Percentiles rank a stretch among this genome's conserved stretches.
These are phyloP conservation scores for Vitis rupestris DNA, from an alignment of 164 flowering plant species.

Conservation along the genomic window DNA sequence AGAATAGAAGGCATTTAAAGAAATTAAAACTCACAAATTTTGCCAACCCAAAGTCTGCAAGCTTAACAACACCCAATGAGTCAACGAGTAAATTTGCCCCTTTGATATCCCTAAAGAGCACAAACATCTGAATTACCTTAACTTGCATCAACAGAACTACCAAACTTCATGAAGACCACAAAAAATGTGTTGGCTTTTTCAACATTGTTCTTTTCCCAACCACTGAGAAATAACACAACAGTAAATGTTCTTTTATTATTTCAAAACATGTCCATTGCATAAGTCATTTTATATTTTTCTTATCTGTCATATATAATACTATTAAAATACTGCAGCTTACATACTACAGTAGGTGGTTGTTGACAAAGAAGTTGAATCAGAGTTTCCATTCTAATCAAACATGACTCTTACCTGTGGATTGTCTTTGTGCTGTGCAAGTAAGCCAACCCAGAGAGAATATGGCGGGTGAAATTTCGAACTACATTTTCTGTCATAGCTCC, in stretches of 20 bases:
- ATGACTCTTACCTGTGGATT: slow-evolving; percentile 64
- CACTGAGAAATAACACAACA: no score
- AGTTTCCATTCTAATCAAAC: no score
- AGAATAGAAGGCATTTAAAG: neutral
- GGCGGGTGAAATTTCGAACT: slow-evolving; percentile 85
- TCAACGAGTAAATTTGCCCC: slow-evolving; percentile 94
- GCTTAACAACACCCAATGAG: slow-evolving; percentile 76
- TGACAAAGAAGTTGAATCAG: neutral
- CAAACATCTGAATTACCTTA: neutral
- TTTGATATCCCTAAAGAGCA: slow-evolving; percentile 74
- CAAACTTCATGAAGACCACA: no score
- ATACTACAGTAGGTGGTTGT: neutral
- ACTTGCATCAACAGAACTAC: neutral
- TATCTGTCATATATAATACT: no score
- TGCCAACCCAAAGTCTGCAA: slow-evolving; percentile 98
- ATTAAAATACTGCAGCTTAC: no score
- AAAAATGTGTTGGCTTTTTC: no score
- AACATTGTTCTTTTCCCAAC: no score
- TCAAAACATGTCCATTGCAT: no score
- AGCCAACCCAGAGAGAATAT: slow-evolving; percentile 81
- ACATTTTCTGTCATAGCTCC: slow-evolving; percentile 81
- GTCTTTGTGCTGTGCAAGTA: slow-evolving; percentile 84
- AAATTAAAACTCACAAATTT: slow-evolving; percentile 64
- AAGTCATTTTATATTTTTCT: no score
- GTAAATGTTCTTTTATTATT: no score